Conservation (phyloP, 2,329 filamentous ascomycete species). For the Aurifilum marmelostoma region DNA sequence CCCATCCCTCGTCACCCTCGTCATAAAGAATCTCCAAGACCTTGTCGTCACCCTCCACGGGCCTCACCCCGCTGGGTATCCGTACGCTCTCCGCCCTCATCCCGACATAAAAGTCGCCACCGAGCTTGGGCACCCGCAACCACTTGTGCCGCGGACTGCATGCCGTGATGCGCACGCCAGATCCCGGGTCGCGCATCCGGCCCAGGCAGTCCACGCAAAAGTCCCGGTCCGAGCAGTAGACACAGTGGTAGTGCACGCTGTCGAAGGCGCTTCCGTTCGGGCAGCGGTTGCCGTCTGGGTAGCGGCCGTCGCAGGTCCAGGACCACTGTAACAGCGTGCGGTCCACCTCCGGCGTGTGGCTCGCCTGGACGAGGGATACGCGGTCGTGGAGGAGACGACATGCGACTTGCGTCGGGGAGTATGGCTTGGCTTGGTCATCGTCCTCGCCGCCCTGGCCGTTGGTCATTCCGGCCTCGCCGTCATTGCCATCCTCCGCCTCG, state of each 20-base stretch:
- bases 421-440: neutral
- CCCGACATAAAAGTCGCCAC: constrained; percentile 28
- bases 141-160: constrained; percentile 32
- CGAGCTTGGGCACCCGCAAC: constrained; percentile 27
- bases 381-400: neutral
- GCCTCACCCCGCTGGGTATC: constrained; percentile 20
- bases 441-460: neutral
- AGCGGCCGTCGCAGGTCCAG: constrained; percentile 10
- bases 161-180: neutral
- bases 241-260: constrained; percentile 30
- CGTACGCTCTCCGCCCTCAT: constrained; percentile 12
- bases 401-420: neutral
- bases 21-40: neutral
- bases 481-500: neutral
- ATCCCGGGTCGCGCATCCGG: constrained; percentile 26
- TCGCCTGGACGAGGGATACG: neutral
- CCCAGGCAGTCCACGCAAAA: constrained; percentile 32
- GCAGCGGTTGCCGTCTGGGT: constrained; percentile 16
- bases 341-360: neutral
- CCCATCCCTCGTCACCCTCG: neutral
- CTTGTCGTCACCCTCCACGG: constrained; percentile 3
- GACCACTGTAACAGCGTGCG: neutral
- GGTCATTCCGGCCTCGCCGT: neutral
- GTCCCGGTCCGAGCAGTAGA: constrained; percentile 30
- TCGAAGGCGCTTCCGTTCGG: constrained; percentile 7